Evolutionary conservation across 305 asterid genomes (phyloP).

Genomic region (Andrographis paniculata): DNA sequence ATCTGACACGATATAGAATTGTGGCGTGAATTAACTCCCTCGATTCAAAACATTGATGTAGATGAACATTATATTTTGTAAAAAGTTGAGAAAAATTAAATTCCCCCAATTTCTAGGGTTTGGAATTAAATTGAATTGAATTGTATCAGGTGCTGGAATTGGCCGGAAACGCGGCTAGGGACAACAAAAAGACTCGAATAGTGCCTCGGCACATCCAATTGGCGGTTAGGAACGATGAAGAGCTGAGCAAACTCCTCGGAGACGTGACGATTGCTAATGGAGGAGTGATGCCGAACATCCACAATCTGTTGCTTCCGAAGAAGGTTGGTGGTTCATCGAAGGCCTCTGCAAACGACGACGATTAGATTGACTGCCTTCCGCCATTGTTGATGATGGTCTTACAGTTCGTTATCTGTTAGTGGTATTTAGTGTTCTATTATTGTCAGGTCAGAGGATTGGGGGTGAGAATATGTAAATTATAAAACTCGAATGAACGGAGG

Average conservation of each 20-base stretch:
- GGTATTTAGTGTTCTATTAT: too few relatives aligned
- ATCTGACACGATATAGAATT: too few relatives aligned
- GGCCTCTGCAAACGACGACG: slow-evolving; percentile 38
- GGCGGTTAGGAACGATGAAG: slow-evolving; percentile 71
- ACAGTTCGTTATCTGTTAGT: too few relatives aligned
- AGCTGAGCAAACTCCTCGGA: slow-evolving; percentile 67
- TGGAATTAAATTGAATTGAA: not conserved
- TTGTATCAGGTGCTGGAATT: slow-evolving; percentile 52
- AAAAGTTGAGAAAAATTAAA: not conserved
- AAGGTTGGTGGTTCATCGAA: slow-evolving; percentile 55
- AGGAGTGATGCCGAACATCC: slow-evolving; percentile 82
- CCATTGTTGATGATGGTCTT: too few relatives aligned
- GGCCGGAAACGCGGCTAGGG: slow-evolving; percentile 78
- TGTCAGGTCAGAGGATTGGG: not conserved
- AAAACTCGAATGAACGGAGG: too few relatives aligned
- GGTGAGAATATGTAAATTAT: not conserved
- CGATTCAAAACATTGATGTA: too few relatives aligned
- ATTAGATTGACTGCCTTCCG: too few relatives aligned
- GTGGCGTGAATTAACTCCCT: too few relatives aligned
- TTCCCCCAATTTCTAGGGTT: slow-evolving; percentile 12
- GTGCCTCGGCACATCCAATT: slow-evolving; percentile 70
- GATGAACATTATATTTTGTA: too few relatives aligned
- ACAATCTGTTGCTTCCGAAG: slow-evolving; percentile 66
- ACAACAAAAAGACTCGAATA: slow-evolving; percentile 74
- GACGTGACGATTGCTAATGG: slow-evolving; percentile 77